Base-by-base conservation (phyloP, 768 basidiomycete genomes). In the Tylopilus rubrobrunneus region DNA sequence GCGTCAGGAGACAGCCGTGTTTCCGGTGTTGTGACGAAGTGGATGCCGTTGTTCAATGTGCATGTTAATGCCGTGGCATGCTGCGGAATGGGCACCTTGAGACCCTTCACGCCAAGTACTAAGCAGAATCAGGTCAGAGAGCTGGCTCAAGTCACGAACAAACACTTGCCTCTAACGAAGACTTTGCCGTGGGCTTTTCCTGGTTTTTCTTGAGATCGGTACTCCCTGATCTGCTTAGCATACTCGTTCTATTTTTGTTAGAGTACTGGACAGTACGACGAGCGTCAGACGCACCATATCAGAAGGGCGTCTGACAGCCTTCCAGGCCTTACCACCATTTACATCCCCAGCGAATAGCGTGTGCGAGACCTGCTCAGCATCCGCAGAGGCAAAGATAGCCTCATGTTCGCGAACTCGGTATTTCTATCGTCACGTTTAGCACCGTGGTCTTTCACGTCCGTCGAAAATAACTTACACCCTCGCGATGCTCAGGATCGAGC, bases 1-100 rank as follows among this genome's bases (percentile, higher is more conserved):
- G 81, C 79, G 45, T 87, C 82, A 40, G 68, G 64, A 28, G 68
- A 74, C 3, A 94, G 67, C n/a, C 76, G 74, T 50, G 77, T 81
- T 62, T 90, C 88, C 1, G 89, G 92, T 8, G 92, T 97, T 5
- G 89, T 91, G 34, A 98, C 95, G 58, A 88, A 94, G 69, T 97
- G 94, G 47, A 98, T 95, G 8, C 94, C 95, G 63, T 98, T 98
- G 71, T 98, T 97, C 56, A 98, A 77, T 0, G 92, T 92, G 68
- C 92, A 92, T 10, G 86, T 87, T 54, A 97, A 74, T 27, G 74
- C 78, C 0, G 94, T 93, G 0, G 81, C 71, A 57, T 90, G 78
- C n/a, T 74, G 72, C 0, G 94, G 95, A 29, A 98, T 60, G 1
- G 95, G 94, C 31, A 97, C 73, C 51, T 80, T 76, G 36, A 97